phyloP scores from a whole-genome alignment of 116 monocot genomes.

The Posidonia oceanica region DNA sequence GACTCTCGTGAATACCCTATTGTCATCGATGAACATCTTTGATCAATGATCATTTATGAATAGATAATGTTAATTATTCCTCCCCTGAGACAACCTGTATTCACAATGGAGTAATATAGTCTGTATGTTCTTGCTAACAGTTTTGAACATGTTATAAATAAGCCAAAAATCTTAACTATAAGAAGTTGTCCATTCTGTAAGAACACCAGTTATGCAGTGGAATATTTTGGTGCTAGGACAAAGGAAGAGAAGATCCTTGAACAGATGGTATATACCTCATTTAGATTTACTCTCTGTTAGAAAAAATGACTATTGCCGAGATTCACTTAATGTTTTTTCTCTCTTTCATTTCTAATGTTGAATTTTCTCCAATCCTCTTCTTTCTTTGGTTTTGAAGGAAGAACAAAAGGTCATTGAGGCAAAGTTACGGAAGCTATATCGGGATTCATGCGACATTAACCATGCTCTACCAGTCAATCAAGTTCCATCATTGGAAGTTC shows the following conservation, averaged over 20 bases:
- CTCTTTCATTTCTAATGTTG: neutral
- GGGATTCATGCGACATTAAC: neutral
- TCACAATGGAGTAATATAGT: neutral
- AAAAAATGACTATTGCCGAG: neutral
- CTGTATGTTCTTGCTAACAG: neutral
- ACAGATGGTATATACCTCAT: constrained; percentile 22
- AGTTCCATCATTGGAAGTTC: too few relatives aligned
- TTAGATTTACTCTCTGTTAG: neutral
- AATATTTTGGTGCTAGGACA: constrained; percentile 41
- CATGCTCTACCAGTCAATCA: too few relatives aligned
- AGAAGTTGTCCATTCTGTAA: constrained; percentile 73
- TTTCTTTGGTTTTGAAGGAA: constrained; percentile 17
- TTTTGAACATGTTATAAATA: neutral
- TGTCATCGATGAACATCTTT: too few relatives aligned
- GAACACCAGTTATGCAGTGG: constrained; percentile 38
- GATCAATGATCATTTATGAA: too few relatives aligned
- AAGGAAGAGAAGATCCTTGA: constrained; percentile 41
- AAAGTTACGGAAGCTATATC: constrained; percentile 25
- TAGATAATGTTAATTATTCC: too few relatives aligned
- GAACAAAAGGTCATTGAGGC: constrained; percentile 48
- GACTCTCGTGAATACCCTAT: too few relatives aligned
- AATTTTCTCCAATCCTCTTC: neutral
- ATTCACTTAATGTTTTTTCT: neutral
- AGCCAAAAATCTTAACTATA: constrained; percentile 19
- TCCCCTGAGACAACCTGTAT: neutral